Base-by-base conservation (phyloP, 345 rosid species). In the Ricinus communis region DNA sequence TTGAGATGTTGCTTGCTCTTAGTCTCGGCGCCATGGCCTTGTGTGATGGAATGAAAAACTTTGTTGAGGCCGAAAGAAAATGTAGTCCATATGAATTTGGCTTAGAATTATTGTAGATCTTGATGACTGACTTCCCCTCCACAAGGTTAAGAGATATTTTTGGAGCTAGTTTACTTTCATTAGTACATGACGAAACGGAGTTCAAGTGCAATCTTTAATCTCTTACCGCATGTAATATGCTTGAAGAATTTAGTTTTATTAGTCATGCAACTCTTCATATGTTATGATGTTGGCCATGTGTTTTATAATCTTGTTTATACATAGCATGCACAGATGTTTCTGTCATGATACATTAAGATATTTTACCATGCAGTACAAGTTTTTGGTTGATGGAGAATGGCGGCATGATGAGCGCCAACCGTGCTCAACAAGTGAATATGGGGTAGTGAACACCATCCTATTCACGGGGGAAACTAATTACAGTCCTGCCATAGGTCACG, bases 341-440 rank as follows among this genome's bases (percentile, higher is more conserved):
- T 68, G 27, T 63, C 31, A 43, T 64, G 63, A 41, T 69, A 15
- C 1, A 27, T 8, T 13, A 10, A 2, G 54, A 8, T 10, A 41
- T 33, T 65, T 60, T 61, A 24, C 28, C 36, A 60, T 54, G 70
- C 81, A 77, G 81, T 77, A 67, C 74, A 77, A 72, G 52, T 77
- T 77, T 68, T 63, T 43, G 5, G 81, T 77, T 68, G 81, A 77
- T 62, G 81, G 81, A 68, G 81, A 77, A 46, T 77, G 81, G 81
- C 70, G 74, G 47, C 68, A 72, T 50, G 81, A 77, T 38, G 77
- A 77, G 4, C 70, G 40, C 61, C 81, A 77, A 41, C 73, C 58
- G 33, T 31, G 13, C 24, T 38, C 61, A 5, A 40, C 70, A 22
- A 77, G 70, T 24, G 81, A 77, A 57, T 77, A 72, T 31, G 81